Conservation (phyloP, 352 stramenopile species). For the Phytophthora vignae region DNA sequence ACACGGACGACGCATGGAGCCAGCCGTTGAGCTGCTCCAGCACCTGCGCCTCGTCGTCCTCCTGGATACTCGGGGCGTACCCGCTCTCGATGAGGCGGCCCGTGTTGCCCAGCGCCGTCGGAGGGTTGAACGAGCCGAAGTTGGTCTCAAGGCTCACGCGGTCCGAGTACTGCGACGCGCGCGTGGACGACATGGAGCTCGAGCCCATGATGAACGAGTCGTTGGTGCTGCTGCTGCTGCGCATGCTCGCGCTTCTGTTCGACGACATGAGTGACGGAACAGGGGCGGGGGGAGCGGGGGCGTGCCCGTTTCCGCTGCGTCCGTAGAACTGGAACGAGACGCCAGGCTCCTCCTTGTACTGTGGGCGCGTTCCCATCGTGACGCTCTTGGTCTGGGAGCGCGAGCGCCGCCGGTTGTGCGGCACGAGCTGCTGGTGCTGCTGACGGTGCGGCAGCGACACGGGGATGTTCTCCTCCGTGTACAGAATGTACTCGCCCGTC, state of each 20-base stretch:
- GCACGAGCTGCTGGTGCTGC: conserved; percentile 34
- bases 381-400: conserved; percentile 30
- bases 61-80: conserved; percentile 69
- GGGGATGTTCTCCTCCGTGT: conserved; percentile 39
- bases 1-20: conserved; percentile 70
- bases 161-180: conserved; percentile 57
- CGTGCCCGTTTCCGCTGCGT: conserved; percentile 41
- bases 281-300: conserved; percentile 9
- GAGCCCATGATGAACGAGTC: conserved; percentile 67
- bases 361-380: conserved; percentile 17
- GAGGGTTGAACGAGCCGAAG: conserved; percentile 71
- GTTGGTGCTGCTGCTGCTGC: conserved; percentile 49
- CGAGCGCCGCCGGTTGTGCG: conserved; percentile 23
- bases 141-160: conserved; percentile 83
- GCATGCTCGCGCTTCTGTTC: conserved; percentile 34
- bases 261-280: conserved; percentile 24
- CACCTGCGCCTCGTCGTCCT: conserved; percentile 72
- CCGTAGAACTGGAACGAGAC: conserved; percentile 77
- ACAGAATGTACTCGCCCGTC: conserved; percentile 45
- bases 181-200: conserved; percentile 53
- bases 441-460: conserved; percentile 36
- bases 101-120: conserved; percentile 29
- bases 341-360: conserved; percentile 45
- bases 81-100: conserved; percentile 53
- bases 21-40: conserved; percentile 69